phyloP scores from a whole-genome alignment of 176 grass and related monocot species.

The Luzula sylvatica region DNA sequence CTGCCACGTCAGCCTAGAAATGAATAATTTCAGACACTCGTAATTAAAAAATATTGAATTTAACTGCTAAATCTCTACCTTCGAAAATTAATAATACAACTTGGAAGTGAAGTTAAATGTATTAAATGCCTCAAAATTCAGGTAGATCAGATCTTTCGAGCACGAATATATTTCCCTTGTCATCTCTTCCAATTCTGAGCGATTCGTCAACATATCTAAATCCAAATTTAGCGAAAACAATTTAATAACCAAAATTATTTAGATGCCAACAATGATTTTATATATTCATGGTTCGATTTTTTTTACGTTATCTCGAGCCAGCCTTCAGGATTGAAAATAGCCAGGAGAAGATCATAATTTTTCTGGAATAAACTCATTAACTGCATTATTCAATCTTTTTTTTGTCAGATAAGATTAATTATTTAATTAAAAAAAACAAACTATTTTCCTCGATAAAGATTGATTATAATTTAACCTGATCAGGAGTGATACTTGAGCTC shows the following conservation, averaged over 20 bases:
- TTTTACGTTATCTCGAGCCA: constrained; percentile 94
- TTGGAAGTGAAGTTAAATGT: neutral
- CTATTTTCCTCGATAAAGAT: neutral
- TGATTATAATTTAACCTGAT: constrained; percentile 39
- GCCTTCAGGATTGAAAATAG: constrained; percentile 85
- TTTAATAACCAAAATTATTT: neutral
- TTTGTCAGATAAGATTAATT: neutral
- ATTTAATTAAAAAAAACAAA: constrained; percentile 1
- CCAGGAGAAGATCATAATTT: constrained; percentile 75
- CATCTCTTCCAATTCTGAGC: constrained; percentile 70
- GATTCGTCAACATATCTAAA: constrained; percentile 73
- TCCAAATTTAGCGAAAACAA: constrained; percentile 18
- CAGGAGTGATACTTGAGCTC: constrained; percentile 63
- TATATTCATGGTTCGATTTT: neutral
- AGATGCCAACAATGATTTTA: no score
- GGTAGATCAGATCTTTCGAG: constrained; percentile 46
- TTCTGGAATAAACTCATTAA: constrained; percentile 82
- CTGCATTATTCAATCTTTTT: constrained; percentile 18
- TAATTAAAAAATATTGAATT: no score
- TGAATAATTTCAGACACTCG: no score
- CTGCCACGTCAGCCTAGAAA: neutral
- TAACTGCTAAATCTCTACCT: no score
- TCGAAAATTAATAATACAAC: no score
- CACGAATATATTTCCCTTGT: constrained; percentile 87
- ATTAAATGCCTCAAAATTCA: constrained; percentile 21